These are phyloP conservation scores for Starmerella bacillaris DNA, from an alignment of 805 yeast species.

Conservation along the genomic window DNA sequence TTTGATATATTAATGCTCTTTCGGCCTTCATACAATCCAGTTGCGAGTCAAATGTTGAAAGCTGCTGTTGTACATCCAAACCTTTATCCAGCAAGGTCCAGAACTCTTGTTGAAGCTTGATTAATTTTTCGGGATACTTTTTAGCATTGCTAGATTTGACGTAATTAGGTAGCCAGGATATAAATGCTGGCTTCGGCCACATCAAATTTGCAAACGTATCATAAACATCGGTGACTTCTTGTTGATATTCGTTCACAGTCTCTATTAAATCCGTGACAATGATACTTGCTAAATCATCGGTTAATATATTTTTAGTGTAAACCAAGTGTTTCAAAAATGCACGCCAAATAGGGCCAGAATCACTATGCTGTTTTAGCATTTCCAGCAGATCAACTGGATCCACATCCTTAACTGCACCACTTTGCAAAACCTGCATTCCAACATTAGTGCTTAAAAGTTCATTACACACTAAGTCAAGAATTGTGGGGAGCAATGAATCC, in stretches of 20 bases:
- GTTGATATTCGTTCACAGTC: conserved; percentile 8
- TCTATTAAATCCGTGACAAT: conserved; percentile 22
- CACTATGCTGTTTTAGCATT: conserved; percentile 19
- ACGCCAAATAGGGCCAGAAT: conserved; percentile 24
- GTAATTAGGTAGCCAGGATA: conserved; percentile 3
- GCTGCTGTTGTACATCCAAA: conserved; percentile 14
- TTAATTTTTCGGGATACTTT: conserved; percentile 7
- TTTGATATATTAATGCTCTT: conserved; percentile 20
- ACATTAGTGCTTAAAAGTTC: background rate
- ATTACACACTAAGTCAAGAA: conserved; percentile 18
- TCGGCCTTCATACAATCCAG: conserved; percentile 20
- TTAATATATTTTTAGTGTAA: conserved; percentile 3
- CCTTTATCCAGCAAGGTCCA: conserved; percentile 10
- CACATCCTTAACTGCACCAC: background rate
- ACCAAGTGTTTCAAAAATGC: conserved; percentile 23
- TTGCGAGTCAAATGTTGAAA: conserved; percentile 16
- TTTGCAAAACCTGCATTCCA: background rate
- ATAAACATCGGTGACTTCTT: conserved; percentile 15
- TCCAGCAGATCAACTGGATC: conserved; percentile 19
- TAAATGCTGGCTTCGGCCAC: conserved; percentile 23
- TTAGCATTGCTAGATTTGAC: background rate
- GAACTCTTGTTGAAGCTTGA: conserved; percentile 10
- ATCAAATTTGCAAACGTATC: conserved; percentile 15
- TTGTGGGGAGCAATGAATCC: background rate
- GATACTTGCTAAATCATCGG: conserved; percentile 21